Conservation (phyloP, 495 filamentous ascomycete species). For the Apodospora peruviana region DNA sequence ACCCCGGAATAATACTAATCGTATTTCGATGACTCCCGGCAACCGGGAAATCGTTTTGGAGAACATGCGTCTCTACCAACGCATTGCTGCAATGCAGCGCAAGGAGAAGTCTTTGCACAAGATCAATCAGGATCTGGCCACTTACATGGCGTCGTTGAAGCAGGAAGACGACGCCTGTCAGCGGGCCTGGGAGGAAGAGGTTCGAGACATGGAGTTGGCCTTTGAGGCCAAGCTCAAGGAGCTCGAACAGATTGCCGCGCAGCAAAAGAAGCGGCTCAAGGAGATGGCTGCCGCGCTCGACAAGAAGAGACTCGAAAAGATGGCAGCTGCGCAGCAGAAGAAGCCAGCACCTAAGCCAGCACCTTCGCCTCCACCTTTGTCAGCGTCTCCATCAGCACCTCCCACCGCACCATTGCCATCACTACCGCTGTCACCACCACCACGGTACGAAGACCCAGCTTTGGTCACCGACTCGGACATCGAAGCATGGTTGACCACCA, state of each 20-base stretch:
- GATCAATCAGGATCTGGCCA: conserved; percentile 11
- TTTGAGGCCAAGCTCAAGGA: conserved; percentile 9
- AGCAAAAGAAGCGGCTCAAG: neutral
- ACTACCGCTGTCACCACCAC: neutral
- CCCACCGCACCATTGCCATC: no score
- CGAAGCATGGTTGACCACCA: conserved; percentile 2
- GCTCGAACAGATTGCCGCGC: neutral
- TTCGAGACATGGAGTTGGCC: conserved; percentile 3
- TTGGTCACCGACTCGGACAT: conserved; percentile 7
- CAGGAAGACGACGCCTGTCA: conserved; percentile 5
- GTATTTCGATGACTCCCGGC: neutral
- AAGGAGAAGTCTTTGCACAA: conserved; percentile 11
- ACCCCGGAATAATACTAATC: neutral
- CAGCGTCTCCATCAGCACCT: neutral
- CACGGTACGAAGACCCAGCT: neutral
- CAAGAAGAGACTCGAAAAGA: no score
- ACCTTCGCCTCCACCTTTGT: neutral
- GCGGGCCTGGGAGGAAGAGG: conserved; percentile 1
- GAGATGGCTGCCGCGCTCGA: neutral
- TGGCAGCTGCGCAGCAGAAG: neutral
- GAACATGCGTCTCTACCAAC: conserved; percentile 12
- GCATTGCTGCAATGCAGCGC: conserved; percentile 11
- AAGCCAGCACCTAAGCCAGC: no score
- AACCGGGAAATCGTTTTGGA: conserved; percentile 9
- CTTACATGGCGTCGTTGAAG: conserved; percentile 1